Evolutionary conservation across 164 flowering plant species (phyloP).

Genomic region (Dillenia turbinata): DNA sequence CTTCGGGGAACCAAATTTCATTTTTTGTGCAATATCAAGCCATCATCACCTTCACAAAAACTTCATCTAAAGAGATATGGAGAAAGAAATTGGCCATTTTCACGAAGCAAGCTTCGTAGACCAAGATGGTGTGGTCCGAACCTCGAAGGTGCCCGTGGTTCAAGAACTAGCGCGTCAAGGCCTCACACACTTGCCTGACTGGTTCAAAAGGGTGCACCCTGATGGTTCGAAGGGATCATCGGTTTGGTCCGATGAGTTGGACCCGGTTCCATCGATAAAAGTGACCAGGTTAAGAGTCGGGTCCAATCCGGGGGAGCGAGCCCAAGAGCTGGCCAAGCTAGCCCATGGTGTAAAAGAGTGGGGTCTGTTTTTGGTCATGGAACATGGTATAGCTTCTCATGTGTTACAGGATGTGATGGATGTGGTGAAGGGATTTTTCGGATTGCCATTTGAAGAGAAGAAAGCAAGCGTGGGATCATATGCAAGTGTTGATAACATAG

Average conservation of each 20-base stretch:
- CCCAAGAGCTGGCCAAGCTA: slow-evolving; percentile 14
- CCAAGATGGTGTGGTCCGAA: slow-evolving; percentile 14
- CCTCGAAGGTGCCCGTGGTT: slow-evolving; percentile 18
- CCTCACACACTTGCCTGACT: slow-evolving; percentile 13
- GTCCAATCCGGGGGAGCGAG: not conserved
- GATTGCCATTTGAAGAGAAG: slow-evolving; percentile 23
- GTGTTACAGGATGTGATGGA: slow-evolving; percentile 15
- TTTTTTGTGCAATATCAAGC: too few species aligned
- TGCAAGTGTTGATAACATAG: slow-evolving; percentile 23
- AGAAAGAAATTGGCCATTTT: not conserved
- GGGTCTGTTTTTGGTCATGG: slow-evolving; percentile 16
- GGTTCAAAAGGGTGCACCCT: slow-evolving; percentile 2
- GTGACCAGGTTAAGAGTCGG: slow-evolving; percentile 6
- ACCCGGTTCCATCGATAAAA: slow-evolving; percentile 3
- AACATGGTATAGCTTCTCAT: slow-evolving; percentile 17
- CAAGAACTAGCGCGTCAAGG: slow-evolving; percentile 24
- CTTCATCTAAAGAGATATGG: too few species aligned
- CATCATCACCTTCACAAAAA: too few species aligned
- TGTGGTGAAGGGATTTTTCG: slow-evolving; percentile 25
- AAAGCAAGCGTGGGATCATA: slow-evolving; percentile 21
- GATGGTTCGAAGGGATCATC: too few species aligned
- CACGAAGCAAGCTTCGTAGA: slow-evolving; percentile 18
- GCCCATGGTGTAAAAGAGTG: slow-evolving; percentile 14
- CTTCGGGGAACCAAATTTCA: too few species aligned
- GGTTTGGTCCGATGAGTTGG: not conserved